Percentiles rank a stretch among this genome's conserved stretches.
These are phyloP conservation scores for Amanita rimosa DNA, from an alignment of 768 basidiomycete species.

Conservation along the genomic window DNA sequence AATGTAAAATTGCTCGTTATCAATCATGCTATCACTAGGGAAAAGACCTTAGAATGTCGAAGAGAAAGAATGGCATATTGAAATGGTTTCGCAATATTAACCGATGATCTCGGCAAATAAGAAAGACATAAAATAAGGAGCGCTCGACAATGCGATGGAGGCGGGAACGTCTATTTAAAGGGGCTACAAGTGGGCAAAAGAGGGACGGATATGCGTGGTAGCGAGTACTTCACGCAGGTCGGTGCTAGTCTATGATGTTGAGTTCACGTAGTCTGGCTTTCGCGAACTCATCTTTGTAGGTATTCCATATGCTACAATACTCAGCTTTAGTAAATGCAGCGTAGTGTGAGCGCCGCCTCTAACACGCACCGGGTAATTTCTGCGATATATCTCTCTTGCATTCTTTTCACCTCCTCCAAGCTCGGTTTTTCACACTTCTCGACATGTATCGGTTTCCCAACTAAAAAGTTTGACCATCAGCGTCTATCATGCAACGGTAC, in stretches of 20 bases:
- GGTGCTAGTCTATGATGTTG: slow-evolving; percentile 57
- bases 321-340: neutral
- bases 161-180: neutral
- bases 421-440: slow-evolving; percentile 68
- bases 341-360: neutral
- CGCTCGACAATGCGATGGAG: neutral
- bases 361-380: slow-evolving; percentile 73
- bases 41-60: neutral
- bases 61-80: neutral
- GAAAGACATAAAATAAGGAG: neutral
- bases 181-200: neutral
- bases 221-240: neutral
- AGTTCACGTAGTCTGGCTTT: slow-evolving; percentile 69
- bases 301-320: slow-evolving; percentile 76
- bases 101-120: neutral
- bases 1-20: neutral
- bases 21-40: neutral
- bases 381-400: slow-evolving; percentile 83
- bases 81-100: neutral
- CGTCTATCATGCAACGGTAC: neutral
- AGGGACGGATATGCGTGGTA: neutral
- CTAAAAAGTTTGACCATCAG: slow-evolving; percentile 27
- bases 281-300: slow-evolving; percentile 91
- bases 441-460: slow-evolving; percentile 83
- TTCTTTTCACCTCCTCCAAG: slow-evolving; percentile 65